Conservation (phyloP, 345 rosid species). For the Viola odorata region DNA sequence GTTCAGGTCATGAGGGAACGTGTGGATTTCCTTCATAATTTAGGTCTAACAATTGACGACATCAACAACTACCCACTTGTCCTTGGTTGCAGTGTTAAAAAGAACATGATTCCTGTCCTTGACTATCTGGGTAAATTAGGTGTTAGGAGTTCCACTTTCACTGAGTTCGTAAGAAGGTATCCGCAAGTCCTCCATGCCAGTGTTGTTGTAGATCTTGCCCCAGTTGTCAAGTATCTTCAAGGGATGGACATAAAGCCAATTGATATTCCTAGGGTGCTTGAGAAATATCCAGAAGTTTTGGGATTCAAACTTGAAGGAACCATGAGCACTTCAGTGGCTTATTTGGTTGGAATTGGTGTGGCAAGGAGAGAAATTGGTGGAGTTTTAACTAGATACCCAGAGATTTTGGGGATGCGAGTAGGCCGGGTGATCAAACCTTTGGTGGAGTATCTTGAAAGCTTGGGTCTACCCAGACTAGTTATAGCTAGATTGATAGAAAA, state of each 20-base stretch:
- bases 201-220: conserved; percentile 87
- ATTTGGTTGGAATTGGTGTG: conserved; percentile 80
- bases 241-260: conserved; percentile 82
- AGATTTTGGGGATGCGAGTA: conserved; percentile 86
- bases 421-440: conserved; percentile 83
- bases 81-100: conserved; percentile 96
- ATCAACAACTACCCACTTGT: conserved; percentile 83
- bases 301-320: conserved; percentile 97
- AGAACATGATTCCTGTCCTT: conserved; percentile 90
- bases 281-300: conserved; percentile 77
- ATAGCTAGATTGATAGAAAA: conserved; percentile 86
- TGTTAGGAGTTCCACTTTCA: conserved; percentile 74
- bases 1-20: conserved; percentile 78
- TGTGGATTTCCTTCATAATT: conserved; percentile 66
- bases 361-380: conserved; percentile 86
- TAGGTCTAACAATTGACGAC: conserved; percentile 78
- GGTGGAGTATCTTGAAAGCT: conserved; percentile 66
- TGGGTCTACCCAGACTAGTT: conserved; percentile 76
- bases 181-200: conserved; percentile 87
- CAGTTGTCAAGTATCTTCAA: conserved; percentile 86
- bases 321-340: conserved; percentile 93
- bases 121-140: conserved; percentile 93
- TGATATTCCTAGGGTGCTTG: conserved; percentile 80
- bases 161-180: conserved; percentile 67
- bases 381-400: conserved; percentile 69